Conservation (phyloP, 306 rosid genomes). For the Sesbania bispinosa region DNA sequence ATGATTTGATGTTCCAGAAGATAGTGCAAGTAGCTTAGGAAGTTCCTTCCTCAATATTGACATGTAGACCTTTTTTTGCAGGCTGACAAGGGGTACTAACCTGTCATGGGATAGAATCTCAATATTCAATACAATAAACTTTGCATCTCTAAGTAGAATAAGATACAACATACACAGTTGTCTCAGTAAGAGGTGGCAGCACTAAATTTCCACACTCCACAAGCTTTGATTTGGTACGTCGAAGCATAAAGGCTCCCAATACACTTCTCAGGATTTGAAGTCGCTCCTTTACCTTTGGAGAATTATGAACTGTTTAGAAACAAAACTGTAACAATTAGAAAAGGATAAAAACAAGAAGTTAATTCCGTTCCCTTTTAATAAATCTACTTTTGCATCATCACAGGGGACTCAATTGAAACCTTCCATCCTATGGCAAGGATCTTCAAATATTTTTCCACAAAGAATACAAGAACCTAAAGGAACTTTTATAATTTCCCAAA, state of each 20-base stretch:
- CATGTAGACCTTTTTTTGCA: slow-evolving; percentile 81
- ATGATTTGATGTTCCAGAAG: slow-evolving; percentile 71
- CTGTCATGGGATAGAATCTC: slow-evolving; percentile 42
- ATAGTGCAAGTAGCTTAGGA: slow-evolving; percentile 67
- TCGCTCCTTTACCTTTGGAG: slow-evolving; percentile 43
- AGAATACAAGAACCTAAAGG: background rate
- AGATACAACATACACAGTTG: slow-evolving; percentile 60
- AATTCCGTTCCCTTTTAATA: background rate
- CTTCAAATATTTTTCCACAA: background rate
- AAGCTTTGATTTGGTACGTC: slow-evolving; percentile 85
- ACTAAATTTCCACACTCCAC: slow-evolving; percentile 69
- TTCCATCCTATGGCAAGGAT: slow-evolving; percentile 22
- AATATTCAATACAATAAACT: slow-evolving; percentile 6
- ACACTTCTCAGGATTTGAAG: slow-evolving; percentile 59
- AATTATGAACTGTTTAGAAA: slow-evolving; percentile 49
- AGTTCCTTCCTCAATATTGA: slow-evolving; percentile 91
- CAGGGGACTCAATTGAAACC: background rate
- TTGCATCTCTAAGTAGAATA: slow-evolving; percentile 7
- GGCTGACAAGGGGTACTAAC: slow-evolving; percentile 69
- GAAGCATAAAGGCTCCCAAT: slow-evolving; percentile 78
- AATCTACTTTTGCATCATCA: slow-evolving; percentile 17
- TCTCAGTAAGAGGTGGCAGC: slow-evolving; percentile 84
- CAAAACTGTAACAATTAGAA: slow-evolving; percentile 27
- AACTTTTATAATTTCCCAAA: background rate
- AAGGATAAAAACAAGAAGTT: background rate